Percentiles rank a stretch among this genome's conserved stretches.
Conservation (phyloP, 139 green algal species). For the Micromonas pusilla region DNA sequence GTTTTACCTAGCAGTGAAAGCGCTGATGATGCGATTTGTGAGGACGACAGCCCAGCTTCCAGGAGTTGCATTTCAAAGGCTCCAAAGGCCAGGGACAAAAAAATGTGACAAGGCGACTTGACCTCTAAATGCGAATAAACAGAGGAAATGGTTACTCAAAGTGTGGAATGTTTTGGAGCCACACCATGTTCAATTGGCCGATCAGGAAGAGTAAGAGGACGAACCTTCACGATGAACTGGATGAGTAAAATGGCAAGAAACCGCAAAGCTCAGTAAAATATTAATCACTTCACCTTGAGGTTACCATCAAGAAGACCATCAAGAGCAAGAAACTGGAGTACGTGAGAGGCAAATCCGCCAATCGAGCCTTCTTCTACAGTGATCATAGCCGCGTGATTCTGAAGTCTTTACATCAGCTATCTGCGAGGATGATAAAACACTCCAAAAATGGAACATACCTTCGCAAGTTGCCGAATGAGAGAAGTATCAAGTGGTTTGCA, state of each 20-base stretch:
- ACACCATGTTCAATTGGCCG: conserved; percentile 88
- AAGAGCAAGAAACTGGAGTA: conserved; percentile 74
- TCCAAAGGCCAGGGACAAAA: too few species aligned
- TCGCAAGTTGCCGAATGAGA: conserved; percentile 61
- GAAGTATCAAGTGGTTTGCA: conserved; percentile 95
- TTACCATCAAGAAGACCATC: conserved; percentile 87
- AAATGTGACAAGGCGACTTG: too few species aligned
- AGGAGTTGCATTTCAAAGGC: too few species aligned
- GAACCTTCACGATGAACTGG: too few species aligned
- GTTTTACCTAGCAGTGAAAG: conserved; percentile 61
- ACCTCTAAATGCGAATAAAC: too few species aligned
- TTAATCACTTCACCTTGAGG: conserved; percentile 90
- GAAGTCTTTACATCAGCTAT: background rate
- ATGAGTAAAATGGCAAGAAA: too few species aligned
- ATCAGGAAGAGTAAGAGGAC: too few species aligned
- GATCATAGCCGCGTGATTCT: conserved; percentile 10
- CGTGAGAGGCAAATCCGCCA: conserved; percentile 91
- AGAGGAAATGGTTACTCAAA: too few species aligned
- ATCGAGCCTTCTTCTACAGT: conserved; percentile 94
- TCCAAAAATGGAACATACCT: background rate
- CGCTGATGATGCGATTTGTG: conserved; percentile 81
- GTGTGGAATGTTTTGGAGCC: too few species aligned
- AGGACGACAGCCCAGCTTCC: conserved; percentile 74
- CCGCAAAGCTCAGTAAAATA: too few species aligned
- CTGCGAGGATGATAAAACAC: background rate